Base-by-base conservation (phyloP, 371 early-diverging fungal genomes). In the Circinella minor region DNA sequence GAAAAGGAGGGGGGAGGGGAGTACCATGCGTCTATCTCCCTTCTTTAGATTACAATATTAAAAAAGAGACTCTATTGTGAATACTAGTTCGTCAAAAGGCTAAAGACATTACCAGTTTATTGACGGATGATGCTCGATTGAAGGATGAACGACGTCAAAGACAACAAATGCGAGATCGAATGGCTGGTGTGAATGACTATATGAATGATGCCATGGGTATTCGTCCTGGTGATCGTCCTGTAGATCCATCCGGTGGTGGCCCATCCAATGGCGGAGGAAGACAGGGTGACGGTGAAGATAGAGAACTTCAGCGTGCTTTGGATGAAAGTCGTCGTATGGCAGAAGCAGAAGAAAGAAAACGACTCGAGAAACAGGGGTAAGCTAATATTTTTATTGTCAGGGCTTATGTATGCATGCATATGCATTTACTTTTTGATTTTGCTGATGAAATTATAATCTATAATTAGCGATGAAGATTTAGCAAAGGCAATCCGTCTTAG, bases 21-120 rank as follows among this genome's bases (percentile, higher is more conserved):
- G 27, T 27, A 2, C 27, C 27, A 47, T 47, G 47, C 47, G 47
- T 47, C 1, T 47, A 47, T 47, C 47, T 15, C 47, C 47, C 27
- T 27, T 27, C 27, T 27, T 27, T 27, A 27, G 27, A 2, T 27
- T 27, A 27, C 27, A 27, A 27, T 27, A 27, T 27, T 27, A 27
- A 27, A 27, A 27, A 27, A 27, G 27, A 27, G 1, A 27, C 43
- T 43, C 43, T 9, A 43, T 43, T 43, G 6, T 43, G 43, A 43
- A 27, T 27, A 27, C 27, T 69, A 94, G 97, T 97, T 8, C 95
- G 98, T 18, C 93, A 96, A 75, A 96, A 95, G 77, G 93, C 95
- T 61, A 97, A 95, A 70, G 96, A 95, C 64, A 88, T 99, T 51
- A 93, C 96, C 10, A 83, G 85, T 8, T 80, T 98, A 43, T 77